Percentiles rank a stretch among this genome's conserved stretches.
These are phyloP conservation scores for Fragaria vesca DNA, from an alignment of 306 rosid genomes.

Conservation along the genomic window DNA sequence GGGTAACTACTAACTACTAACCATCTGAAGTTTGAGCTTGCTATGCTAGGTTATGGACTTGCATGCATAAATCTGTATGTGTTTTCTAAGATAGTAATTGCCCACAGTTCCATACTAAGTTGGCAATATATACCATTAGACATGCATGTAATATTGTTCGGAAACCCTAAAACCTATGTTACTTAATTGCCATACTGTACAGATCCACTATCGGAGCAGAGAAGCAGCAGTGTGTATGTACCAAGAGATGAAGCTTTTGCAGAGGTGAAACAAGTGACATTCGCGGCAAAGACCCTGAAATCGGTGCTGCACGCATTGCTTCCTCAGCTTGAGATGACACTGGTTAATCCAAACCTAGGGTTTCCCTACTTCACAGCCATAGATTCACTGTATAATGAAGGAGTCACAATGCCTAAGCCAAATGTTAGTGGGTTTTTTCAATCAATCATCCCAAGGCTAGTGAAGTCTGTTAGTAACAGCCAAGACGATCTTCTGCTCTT, in stretches of 20 bases:
- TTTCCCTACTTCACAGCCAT: slow-evolving; percentile 40
- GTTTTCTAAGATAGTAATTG: too few species aligned
- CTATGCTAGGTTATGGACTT: background rate
- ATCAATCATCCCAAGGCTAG: slow-evolving; percentile 31
- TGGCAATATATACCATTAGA: too few species aligned
- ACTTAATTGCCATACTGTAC: background rate
- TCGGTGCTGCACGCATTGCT: slow-evolving; percentile 28
- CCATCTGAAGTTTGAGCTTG: background rate
- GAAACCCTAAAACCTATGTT: background rate
- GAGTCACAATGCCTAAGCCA: slow-evolving; percentile 26
- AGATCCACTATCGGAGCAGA: slow-evolving; percentile 41
- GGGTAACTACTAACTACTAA: slow-evolving; percentile 30
- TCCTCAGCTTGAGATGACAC: slow-evolving; percentile 22
- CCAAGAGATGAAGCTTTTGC: slow-evolving; percentile 49
- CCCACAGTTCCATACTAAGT: too few species aligned
- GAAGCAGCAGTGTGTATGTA: slow-evolving; percentile 27
- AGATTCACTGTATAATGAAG: slow-evolving; percentile 35
- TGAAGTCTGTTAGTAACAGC: slow-evolving; percentile 25
- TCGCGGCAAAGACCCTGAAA: slow-evolving; percentile 21
- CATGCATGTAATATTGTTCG: too few species aligned
- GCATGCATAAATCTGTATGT: too few species aligned
- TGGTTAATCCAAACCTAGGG: slow-evolving; percentile 26
- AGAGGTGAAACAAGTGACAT: slow-evolving; percentile 31
- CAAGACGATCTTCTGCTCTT: slow-evolving; percentile 34
- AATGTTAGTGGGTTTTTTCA: slow-evolving; percentile 18